These are phyloP conservation scores for Rhodotorula sp. DNA, from an alignment of 1,284 basidiomycete genomes.

Conservation along the genomic window DNA sequence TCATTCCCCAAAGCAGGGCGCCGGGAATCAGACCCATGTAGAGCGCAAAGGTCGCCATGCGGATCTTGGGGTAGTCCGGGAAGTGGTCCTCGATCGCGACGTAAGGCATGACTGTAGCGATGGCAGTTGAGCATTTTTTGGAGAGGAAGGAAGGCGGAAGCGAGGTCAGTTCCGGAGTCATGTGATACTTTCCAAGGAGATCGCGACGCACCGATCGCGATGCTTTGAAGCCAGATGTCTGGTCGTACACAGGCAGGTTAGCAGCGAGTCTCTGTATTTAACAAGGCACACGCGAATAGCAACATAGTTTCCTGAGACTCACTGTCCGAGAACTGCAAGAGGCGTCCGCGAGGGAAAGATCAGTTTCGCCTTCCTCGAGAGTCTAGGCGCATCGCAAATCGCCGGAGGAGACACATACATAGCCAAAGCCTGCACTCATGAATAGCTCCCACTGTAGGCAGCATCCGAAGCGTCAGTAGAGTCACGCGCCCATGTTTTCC, in stretches of 20 bases:
- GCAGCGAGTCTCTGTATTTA: neutral
- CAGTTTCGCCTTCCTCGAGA: too few relatives aligned
- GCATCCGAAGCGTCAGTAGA: too few relatives aligned
- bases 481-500: neutral
- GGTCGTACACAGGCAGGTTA: neutral
- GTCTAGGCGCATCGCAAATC: too few relatives aligned
- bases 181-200: neutral
- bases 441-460: slow-evolving; percentile 2
- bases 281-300: neutral
- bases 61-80: neutral
- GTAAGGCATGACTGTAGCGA: slow-evolving; percentile 1
- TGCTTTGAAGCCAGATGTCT: slow-evolving; percentile 5
- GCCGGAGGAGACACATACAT: neutral
- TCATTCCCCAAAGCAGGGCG: slow-evolving; percentile 1
- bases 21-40: slow-evolving; percentile 4
- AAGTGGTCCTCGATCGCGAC: neutral
- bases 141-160: neutral
- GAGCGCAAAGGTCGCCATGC: slow-evolving; percentile 5
- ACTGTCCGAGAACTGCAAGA: slow-evolving; percentile 1
- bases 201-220: slow-evolving; percentile 1
- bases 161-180: neutral
- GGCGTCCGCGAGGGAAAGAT: neutral
- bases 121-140: neutral
- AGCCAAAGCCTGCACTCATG: slow-evolving; percentile 3
- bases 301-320: neutral